Conservation (phyloP, 306 rosid genomes). For the Cucumis hystrix region DNA sequence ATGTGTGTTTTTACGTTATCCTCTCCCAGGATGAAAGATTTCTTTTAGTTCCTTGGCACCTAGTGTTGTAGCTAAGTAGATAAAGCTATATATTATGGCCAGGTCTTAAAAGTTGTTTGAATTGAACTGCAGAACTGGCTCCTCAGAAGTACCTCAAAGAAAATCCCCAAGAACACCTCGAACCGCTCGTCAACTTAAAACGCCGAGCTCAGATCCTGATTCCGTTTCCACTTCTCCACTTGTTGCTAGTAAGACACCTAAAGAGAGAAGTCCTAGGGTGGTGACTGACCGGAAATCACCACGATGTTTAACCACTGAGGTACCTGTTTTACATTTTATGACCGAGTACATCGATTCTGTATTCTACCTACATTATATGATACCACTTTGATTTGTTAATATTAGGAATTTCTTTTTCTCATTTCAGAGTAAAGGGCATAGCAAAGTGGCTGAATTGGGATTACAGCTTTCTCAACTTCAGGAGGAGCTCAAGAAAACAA, state of each 20-base stretch:
- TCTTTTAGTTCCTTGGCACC: not conserved
- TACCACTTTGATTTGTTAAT: not conserved
- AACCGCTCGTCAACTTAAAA: constrained; percentile 33
- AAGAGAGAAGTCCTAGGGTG: constrained; percentile 44
- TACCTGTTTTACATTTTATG: constrained; percentile 5
- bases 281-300: constrained; percentile 45
- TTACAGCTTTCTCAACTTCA: constrained; percentile 51
- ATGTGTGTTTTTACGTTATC: not conserved
- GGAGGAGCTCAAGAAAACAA: constrained; percentile 57
- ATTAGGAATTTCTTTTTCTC: not conserved
- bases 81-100: not conserved
- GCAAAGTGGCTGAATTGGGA: constrained; percentile 52
- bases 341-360: not conserved
- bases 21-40: not conserved
- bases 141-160: constrained; percentile 48
- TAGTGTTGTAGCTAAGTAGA: not conserved
- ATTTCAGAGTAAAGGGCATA: constrained; percentile 46
- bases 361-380: not conserved
- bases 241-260: constrained; percentile 37
- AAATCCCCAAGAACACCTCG: constrained; percentile 52
- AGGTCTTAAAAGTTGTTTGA: not conserved
- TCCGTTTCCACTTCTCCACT: constrained; percentile 33
- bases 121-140: constrained; percentile 31
- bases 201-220: constrained; percentile 30
- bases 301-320: constrained; percentile 52